These are phyloP conservation scores for Fusarium albidum DNA, from an alignment of 2,329 filamentous ascomycete genomes.

Conservation along the genomic window DNA sequence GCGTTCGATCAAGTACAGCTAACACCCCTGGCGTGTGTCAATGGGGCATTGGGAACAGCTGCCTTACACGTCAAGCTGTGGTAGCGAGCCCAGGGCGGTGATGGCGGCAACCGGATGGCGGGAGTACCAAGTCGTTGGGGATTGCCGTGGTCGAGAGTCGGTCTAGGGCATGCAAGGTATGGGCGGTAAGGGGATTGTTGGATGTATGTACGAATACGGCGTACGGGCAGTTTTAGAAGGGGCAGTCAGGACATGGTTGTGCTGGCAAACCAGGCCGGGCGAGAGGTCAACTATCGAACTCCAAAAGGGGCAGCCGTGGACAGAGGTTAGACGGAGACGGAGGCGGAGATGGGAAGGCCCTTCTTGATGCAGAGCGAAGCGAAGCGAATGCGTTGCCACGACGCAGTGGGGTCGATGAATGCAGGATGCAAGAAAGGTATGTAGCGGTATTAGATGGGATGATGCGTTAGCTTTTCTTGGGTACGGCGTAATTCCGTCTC, in stretches of 20 bases:
- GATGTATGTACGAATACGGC: constrained; percentile 14
- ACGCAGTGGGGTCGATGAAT: constrained; percentile 36
- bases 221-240: constrained; percentile 13
- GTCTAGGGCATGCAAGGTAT: constrained; percentile 33
- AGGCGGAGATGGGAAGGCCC: too few relatives aligned
- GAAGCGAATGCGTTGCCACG: constrained; percentile 33
- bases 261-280: constrained; percentile 23
- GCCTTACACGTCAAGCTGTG: constrained; percentile 31
- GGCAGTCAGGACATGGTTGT: constrained; percentile 25
- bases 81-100: constrained; percentile 26
- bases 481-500: constrained; percentile 25
- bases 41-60: constrained; percentile 36
- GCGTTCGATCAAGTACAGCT: constrained; percentile 25
- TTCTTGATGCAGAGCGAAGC: constrained; percentile 21
- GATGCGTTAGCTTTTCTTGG: constrained; percentile 20
- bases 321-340: neutral
- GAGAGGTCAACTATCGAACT: constrained; percentile 1
- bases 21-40: constrained; percentile 32
- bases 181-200: constrained; percentile 22
- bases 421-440: constrained; percentile 34
- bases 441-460: constrained; percentile 13
- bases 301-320: constrained; percentile 7
- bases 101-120: constrained; percentile 32
- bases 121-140: constrained; percentile 31
- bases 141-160: constrained; percentile 32